Percentiles rank a stretch among this genome's conserved stretches.
Conservation (phyloP, 2,329 filamentous ascomycete species). For the Fusarium tupiense region DNA sequence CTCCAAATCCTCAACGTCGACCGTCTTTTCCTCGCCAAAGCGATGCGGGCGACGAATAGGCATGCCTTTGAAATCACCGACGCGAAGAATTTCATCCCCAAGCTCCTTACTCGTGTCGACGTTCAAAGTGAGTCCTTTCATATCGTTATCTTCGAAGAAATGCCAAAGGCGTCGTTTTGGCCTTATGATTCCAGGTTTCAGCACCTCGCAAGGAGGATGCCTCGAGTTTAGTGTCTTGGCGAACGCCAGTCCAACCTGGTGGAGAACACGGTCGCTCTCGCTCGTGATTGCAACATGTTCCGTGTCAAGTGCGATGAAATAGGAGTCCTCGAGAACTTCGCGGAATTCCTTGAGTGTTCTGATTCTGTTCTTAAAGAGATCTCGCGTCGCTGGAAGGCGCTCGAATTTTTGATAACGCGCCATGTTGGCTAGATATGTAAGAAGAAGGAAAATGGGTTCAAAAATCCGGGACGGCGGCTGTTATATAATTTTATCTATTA, state of each 20-base stretch:
- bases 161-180: background rate
- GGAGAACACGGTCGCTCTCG: conserved; percentile 8
- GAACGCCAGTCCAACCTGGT: conserved; percentile 31
- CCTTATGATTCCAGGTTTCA: background rate
- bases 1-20: background rate
- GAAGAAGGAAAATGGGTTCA: rapidly evolving
- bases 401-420: conserved; percentile 44
- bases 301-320: conserved; percentile 54
- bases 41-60: conserved; percentile 18
- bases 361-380: conserved; percentile 23
- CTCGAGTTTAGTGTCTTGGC: background rate
- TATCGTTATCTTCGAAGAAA: background rate
- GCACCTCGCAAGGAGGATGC: background rate
- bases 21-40: conserved; percentile 8
- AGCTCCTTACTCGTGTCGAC: background rate
- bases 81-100: background rate
- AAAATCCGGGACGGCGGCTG: rapidly evolving
- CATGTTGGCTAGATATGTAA: conserved; percentile 47
- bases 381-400: conserved; percentile 11
- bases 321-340: conserved; percentile 51
- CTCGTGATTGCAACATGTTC: conserved; percentile 71
- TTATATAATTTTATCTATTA: background rate
- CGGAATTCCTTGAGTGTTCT: background rate
- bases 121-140: conserved; percentile 11
- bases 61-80: background rate